Conservation (phyloP, 1,284 basidiomycete genomes). For the Tylopilus orsonianus region DNA sequence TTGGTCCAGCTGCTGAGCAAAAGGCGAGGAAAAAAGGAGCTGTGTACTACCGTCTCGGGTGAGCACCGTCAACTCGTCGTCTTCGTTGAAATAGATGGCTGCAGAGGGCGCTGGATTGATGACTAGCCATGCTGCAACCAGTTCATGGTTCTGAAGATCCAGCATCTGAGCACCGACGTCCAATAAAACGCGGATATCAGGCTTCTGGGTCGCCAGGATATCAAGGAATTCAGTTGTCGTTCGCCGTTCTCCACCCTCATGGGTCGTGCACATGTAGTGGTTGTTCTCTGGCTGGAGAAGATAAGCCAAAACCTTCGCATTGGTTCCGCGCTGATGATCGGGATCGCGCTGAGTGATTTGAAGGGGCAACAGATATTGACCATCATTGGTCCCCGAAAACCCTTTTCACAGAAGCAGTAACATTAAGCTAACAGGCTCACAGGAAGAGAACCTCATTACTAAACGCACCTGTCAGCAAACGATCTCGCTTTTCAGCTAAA, state of each 20-base stretch:
- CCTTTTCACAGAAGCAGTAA: too few relatives aligned
- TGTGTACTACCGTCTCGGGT: slow-evolving; percentile 41
- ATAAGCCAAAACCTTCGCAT: slow-evolving; percentile 47
- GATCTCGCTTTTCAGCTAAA: slow-evolving; percentile 40
- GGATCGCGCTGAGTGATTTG: slow-evolving; percentile 47
- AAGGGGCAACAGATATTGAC: slow-evolving; percentile 46
- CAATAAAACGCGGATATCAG: slow-evolving; percentile 45
- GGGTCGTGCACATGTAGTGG: slow-evolving; percentile 34
- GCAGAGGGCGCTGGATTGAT: slow-evolving; percentile 35
- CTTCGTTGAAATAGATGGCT: slow-evolving; percentile 48
- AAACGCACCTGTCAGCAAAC: slow-evolving; percentile 27
- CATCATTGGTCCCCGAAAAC: slow-evolving; percentile 61
- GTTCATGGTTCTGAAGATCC: slow-evolving; percentile 44
- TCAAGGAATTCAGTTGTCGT: slow-evolving; percentile 38
- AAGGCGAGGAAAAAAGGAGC: slow-evolving; percentile 44
- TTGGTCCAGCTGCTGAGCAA: slow-evolving; percentile 40
- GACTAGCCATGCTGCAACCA: slow-evolving; percentile 44
- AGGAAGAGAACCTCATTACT: too few relatives aligned
- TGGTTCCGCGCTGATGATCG: slow-evolving; percentile 44
- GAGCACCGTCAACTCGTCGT: slow-evolving; percentile 44
- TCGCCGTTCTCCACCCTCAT: slow-evolving; percentile 21
- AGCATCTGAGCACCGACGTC: slow-evolving; percentile 61
- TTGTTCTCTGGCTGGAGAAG: slow-evolving; percentile 47
- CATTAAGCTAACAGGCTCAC: too few relatives aligned
- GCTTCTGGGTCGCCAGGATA: slow-evolving; percentile 34